phyloP scores from a whole-genome alignment of 306 rosid species.

The Acacia melanoxylon region DNA sequence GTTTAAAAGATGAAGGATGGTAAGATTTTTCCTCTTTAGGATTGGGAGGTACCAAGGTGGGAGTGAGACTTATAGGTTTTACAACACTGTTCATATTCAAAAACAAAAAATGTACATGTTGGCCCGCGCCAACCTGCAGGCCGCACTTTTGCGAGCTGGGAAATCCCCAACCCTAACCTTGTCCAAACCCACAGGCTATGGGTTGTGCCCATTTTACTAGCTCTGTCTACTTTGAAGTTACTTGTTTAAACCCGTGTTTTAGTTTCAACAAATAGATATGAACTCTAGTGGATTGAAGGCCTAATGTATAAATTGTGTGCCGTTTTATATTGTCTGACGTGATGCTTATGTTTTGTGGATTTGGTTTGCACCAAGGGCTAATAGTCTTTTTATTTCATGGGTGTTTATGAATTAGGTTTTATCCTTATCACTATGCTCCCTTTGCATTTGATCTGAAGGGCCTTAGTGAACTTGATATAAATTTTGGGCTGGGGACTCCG shows the following conservation, averaged over 20 bases:
- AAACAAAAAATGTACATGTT: no score
- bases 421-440: slow-evolving; percentile 99
- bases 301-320: neutral
- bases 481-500: slow-evolving; percentile 72
- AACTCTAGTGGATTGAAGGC: neutral
- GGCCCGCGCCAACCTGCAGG: no score
- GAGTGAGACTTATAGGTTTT: no score
- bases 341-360: slow-evolving; percentile 13
- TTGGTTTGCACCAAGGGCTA: neutral
- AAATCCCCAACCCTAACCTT: no score
- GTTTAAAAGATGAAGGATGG: no score
- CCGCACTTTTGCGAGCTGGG: no score
- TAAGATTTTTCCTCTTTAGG: no score
- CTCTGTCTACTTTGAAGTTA: neutral
- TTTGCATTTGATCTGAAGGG: slow-evolving; percentile 94
- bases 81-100: no score
- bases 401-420: slow-evolving; percentile 66
- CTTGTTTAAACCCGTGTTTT: no score
- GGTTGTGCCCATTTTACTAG: no score
- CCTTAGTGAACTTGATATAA: slow-evolving; percentile 69
- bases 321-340: neutral
- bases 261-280: neutral
- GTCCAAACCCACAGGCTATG: no score
- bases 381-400: neutral
- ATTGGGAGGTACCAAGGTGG: no score